Evolutionary conservation across 192 early-diverging fungal genomes (phyloP).

Genomic region (Mortierella alpina): DNA sequence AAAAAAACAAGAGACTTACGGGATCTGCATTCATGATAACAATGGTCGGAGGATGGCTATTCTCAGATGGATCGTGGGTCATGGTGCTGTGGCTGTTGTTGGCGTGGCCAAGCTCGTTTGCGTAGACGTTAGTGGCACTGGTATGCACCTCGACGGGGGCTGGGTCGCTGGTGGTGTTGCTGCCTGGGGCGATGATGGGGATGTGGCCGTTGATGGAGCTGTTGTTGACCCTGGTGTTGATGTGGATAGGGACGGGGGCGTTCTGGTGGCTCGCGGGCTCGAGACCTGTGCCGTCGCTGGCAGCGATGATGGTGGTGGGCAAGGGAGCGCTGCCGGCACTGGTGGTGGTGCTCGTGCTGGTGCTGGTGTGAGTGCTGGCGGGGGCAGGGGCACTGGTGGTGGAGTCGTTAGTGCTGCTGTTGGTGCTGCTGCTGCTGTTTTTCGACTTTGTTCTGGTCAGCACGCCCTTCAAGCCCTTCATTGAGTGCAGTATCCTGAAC

Average conservation of each 20-base stretch:
- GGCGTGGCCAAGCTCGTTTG: not conserved
- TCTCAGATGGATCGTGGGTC: conserved; percentile 35
- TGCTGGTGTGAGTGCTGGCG: not conserved
- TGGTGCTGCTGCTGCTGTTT: conserved; percentile 19
- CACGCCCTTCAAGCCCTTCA: conserved; percentile 53
- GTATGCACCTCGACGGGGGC: conserved; percentile 18
- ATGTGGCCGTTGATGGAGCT: conserved; percentile 6
- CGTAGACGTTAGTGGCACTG: conserved; percentile 29
- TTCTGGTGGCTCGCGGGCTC: not conserved
- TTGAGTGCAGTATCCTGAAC: conserved; percentile 11
- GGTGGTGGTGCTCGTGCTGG: not conserved
- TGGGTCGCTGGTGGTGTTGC: conserved; percentile 5
- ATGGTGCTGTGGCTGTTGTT: conserved; percentile 19
- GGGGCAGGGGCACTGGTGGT: not conserved
- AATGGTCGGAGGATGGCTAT: conserved; percentile 31
- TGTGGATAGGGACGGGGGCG: conserved; percentile 5
- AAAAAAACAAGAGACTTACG: conserved; percentile 19
- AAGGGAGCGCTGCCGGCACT: not conserved
- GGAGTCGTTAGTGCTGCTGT: not conserved
- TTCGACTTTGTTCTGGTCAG: conserved; percentile 49
- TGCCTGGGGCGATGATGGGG: not conserved
- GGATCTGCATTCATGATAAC: conserved; percentile 51
- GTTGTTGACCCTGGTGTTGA: conserved; percentile 2
- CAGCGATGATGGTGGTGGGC: conserved; percentile 4
- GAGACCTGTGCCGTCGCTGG: not conserved